phyloP scores from a whole-genome alignment of 2,329 filamentous ascomycete genomes.

The Aspergillus flavus region DNA sequence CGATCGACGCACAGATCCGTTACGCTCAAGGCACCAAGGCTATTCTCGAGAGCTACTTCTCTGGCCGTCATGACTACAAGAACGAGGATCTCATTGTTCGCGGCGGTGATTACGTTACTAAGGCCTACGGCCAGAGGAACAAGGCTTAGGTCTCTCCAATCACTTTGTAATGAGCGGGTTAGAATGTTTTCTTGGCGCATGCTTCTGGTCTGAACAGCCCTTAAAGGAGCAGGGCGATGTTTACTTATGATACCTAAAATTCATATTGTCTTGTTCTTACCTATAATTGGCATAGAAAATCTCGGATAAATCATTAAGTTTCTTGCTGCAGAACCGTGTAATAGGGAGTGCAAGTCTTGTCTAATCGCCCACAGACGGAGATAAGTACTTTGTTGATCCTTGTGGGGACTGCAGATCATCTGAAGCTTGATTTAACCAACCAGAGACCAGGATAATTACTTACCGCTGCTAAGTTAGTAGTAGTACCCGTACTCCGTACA shows the following conservation, averaged over 20 bases:
- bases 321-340: background rate
- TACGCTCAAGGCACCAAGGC: conserved; percentile 86
- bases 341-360: background rate
- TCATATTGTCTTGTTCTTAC: conserved; percentile 8
- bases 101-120: conserved; percentile 90
- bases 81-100: conserved; percentile 89
- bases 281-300: background rate
- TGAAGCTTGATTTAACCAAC: conserved; percentile 6
- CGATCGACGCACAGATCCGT: conserved; percentile 94
- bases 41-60: conserved; percentile 90
- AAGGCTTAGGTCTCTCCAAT: conserved; percentile 21
- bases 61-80: conserved; percentile 82
- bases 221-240: conserved; percentile 5
- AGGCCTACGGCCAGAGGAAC: conserved; percentile 79
- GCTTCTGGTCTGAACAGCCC: conserved; percentile 10
- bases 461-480: background rate
- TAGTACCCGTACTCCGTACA: background rate
- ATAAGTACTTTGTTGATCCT: background rate
- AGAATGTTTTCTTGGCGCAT: conserved; percentile 15
- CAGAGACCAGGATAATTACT: background rate
- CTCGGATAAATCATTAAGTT: background rate
- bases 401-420: conserved; percentile 7
- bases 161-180: conserved; percentile 16
- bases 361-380: background rate
- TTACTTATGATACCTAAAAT: conserved; percentile 27